Percentiles rank a stretch among this genome's conserved stretches.
phyloP scores from a whole-genome alignment of 208 protist species.

The Trypanosoma caninum region DNA sequence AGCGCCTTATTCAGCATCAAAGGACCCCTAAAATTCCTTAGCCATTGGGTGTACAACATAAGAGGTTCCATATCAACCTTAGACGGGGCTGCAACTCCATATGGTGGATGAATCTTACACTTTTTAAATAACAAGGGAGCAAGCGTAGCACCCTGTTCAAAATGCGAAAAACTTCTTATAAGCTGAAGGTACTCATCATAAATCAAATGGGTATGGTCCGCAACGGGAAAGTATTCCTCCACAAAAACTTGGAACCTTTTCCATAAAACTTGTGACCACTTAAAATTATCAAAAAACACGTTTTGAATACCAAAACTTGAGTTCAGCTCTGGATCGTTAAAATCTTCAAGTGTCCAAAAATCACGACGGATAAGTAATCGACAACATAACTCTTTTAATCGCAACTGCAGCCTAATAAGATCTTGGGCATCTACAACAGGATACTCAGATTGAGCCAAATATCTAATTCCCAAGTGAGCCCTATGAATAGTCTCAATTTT shows the following conservation, averaged over 20 bases:
- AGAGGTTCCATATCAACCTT: conserved; percentile 67
- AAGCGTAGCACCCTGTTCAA: conserved; percentile 64
- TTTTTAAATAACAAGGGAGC: conserved; percentile 43
- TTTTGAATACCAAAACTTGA: conserved; percentile 88
- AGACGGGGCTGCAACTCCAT: conserved; percentile 45
- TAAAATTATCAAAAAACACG: conserved; percentile 89
- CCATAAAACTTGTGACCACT: conserved; percentile 88
- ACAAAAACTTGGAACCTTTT: conserved; percentile 81
- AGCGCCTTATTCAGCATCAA: conserved; percentile 71
- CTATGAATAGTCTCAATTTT: conserved; percentile 79
- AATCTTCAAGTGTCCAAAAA: conserved; percentile 86
- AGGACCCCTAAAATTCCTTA: conserved; percentile 58
- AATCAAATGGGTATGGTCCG: conserved; percentile 75
- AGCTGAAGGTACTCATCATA: conserved; percentile 80
- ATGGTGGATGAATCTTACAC: conserved; percentile 64
- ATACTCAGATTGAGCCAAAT: conserved; percentile 60
- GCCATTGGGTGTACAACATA: conserved; percentile 67
- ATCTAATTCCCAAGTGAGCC: conserved; percentile 41
- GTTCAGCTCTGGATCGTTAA: conserved; percentile 86
- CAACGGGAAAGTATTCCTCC: conserved; percentile 78
- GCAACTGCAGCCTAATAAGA: conserved; percentile 33
- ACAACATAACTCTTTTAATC: conserved; percentile 55
- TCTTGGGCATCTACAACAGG: conserved; percentile 53
- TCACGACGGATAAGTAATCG: conserved; percentile 77
- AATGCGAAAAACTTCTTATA: conserved; percentile 72